These are phyloP conservation scores for Calonectria fujianensis DNA, from an alignment of 2,329 filamentous ascomycete species.

Conservation along the genomic window DNA sequence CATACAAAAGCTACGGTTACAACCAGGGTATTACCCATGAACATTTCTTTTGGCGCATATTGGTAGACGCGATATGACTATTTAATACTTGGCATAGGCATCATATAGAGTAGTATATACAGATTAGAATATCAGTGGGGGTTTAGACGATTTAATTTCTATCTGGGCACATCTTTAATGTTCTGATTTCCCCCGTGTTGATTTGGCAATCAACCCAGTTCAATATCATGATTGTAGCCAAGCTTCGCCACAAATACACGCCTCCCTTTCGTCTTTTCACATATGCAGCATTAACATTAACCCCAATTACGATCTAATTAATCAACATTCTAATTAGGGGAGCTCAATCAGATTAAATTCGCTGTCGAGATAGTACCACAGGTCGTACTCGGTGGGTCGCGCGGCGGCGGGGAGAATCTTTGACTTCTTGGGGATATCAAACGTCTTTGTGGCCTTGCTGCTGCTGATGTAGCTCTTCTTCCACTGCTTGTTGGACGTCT, in stretches of 20 bases:
- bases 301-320: background rate
- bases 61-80: background rate
- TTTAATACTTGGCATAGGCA: background rate
- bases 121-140: background rate
- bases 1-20: background rate
- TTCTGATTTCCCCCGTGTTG: background rate
- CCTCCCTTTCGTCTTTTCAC: background rate
- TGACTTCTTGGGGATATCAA: constrained; percentile 57
- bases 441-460: constrained; percentile 56
- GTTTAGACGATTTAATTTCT: background rate
- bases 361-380: constrained; percentile 62
- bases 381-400: constrained; percentile 58
- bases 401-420: constrained; percentile 56
- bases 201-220: background rate
- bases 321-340: background rate
- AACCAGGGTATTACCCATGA: background rate
- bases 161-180: background rate
- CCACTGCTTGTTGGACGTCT: constrained; percentile 59
- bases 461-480: constrained; percentile 59
- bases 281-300: background rate
- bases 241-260: background rate
- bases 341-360: constrained; percentile 57
- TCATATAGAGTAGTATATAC: constrained; percentile 1
- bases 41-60: constrained; percentile 1
- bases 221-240: background rate